Conservation (phyloP, 2,329 filamentous ascomycete genomes). For the Aureobasidium pullulans region DNA sequence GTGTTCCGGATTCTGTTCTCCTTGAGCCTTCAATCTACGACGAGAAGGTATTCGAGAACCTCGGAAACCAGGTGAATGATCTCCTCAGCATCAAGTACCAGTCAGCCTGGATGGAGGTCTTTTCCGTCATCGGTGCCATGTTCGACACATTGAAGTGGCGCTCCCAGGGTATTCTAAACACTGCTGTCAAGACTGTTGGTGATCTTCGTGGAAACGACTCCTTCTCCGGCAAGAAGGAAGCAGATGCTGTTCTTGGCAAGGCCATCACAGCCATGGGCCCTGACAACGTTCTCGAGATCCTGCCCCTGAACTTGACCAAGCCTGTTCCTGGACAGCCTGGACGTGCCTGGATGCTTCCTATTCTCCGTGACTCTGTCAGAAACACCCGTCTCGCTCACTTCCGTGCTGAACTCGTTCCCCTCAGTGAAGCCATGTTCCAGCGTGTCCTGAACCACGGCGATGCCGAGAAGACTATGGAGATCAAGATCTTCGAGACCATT, state of each 20-base stretch:
- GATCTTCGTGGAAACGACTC: conserved; percentile 81
- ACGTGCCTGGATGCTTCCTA: conserved; percentile 87
- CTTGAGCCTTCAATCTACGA: conserved; percentile 87
- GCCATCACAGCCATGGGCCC: conserved; percentile 88
- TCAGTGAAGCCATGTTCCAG: conserved; percentile 87
- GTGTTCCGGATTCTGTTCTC: conserved; percentile 74
- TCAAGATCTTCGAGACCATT: conserved; percentile 95
- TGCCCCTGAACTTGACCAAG: conserved; percentile 79
- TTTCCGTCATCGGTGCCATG: conserved; percentile 78
- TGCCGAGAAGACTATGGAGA: conserved; percentile 84
- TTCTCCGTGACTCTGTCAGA: conserved; percentile 80
- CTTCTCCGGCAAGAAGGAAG: conserved; percentile 90
- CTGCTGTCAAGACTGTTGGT: conserved; percentile 70
- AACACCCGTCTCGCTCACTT: conserved; percentile 87
- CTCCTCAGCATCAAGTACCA: conserved; percentile 87
- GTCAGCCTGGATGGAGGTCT: conserved; percentile 89
- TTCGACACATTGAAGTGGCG: conserved; percentile 84
- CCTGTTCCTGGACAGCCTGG: conserved; percentile 72
- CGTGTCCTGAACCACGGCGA: conserved; percentile 74
- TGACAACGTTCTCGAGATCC: conserved; percentile 68
- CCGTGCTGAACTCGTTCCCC: conserved; percentile 72
- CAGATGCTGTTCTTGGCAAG: conserved; percentile 80
- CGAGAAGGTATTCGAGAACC: conserved; percentile 77
- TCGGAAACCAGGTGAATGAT: conserved; percentile 64
- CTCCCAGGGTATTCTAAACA: conserved; percentile 67